Percentiles rank a stretch among this genome's conserved stretches.
These are phyloP conservation scores for Cymbopogon flexuosus DNA, from an alignment of 202 grass and related monocot genomes.

Conservation along the genomic window DNA sequence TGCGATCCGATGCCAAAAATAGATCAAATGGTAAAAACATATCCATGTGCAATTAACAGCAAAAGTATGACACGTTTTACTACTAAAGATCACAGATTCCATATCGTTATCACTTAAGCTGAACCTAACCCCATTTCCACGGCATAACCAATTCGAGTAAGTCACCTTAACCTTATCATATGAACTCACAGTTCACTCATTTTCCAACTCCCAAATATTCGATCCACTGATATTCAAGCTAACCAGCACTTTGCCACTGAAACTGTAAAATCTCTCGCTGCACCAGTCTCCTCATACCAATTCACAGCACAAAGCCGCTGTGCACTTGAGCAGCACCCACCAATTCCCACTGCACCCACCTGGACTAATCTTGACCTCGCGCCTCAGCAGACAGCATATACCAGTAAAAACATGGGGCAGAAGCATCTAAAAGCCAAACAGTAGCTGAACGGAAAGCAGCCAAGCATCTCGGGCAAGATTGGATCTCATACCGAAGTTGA, in stretches of 20 bases:
- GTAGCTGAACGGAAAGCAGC: neutral
- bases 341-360: slow-evolving; percentile 1
- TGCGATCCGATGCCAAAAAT: neutral
- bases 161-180: neutral
- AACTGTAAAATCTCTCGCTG: neutral
- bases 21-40: neutral
- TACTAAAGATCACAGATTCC: neutral
- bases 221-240: neutral
- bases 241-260: neutral
- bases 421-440: slow-evolving; percentile 13
- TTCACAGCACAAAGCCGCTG: neutral
- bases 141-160: neutral
- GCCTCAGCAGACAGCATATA: neutral
- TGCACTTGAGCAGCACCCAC: neutral
- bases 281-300: neutral
- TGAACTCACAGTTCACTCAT: slow-evolving; percentile 6
- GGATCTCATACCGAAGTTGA: slow-evolving; percentile 87
- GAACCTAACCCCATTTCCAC: neutral
- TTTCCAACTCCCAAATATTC: neutral
- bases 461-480: slow-evolving; percentile 28
- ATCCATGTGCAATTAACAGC: neutral
- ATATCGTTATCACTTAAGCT: slow-evolving; percentile 16
- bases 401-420: neutral
- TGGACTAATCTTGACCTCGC: neutral
- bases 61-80: neutral